Evolutionary conservation across 2,329 filamentous ascomycete species (phyloP), one percentile per base, ranked within the genome.

Genomic region (Exophiala calicioides): DNA sequence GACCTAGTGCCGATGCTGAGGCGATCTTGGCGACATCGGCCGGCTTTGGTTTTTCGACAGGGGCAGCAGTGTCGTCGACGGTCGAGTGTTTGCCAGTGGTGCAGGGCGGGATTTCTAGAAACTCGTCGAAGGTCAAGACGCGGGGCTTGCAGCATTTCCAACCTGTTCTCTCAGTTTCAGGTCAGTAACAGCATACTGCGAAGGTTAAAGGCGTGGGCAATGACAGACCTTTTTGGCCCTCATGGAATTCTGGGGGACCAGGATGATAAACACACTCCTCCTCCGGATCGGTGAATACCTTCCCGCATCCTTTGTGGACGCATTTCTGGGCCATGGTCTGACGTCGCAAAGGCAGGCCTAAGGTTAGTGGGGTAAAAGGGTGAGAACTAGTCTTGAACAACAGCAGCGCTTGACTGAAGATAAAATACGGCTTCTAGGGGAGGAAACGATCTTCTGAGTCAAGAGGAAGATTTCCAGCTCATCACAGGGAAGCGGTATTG

Each of bases 101-200:
- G 77, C 93, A 98, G 27, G 93, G 91, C 38, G 87, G 76, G 60
- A 98, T 97, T 51, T 77, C 69, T 69, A 98, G 88, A 76, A 98
- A 98, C 72, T 98, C 93, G 71, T 98, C 93, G 67, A 98, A 98
- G 50, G 90, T 96, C 61, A 98, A 77, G 61, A 97, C 90, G 63
- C 93, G 86, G 47, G 90, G 86, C 73, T 96, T 97, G 80, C 93
- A 98, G 76, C 93, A 98, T 75, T 95, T 94, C 91, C 93, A 97
- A 65, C 93, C 91, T 96, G 62, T 39, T 21, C 27, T 3, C 41
- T n/a, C 23, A 20, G 32, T 21, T 27, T 15, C 9, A 9, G 21
- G 32, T 44, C 33, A 12, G 12, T 19, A 21, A 33, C 10, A 34
- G 6, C 10, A 19, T 5, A n/a, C 8, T 4, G 4, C 26, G 8